Evolutionary conservation across 2,329 filamentous ascomycete genomes (phyloP), one percentile per base, ranked within the genome.

Genomic region (Atkinsonella texensis): DNA sequence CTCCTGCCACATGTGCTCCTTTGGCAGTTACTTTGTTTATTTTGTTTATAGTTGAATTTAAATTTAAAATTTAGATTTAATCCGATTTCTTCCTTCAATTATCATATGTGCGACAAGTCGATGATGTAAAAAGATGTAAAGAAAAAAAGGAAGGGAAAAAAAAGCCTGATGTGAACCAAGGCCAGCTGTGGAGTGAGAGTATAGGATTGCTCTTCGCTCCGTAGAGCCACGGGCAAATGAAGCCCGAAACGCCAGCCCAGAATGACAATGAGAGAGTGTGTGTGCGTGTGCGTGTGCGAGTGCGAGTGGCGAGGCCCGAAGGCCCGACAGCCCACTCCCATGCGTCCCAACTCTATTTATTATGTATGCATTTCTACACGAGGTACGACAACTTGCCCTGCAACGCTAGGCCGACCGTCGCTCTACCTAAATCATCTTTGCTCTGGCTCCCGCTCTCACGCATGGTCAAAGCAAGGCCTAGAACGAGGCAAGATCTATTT

Each of bases 231-330:
- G 48, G 51, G 45, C 51, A 44, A 49, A 43, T 41, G 42, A 49
- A 39, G 51, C 47, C 51, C 47, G 51, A 43, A 42, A 46, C 51
- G 23, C 35, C 46, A 46, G 20, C 42, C 12, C 51, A 46, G 51
- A 52, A 52, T 46, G 11, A 46, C 46, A 49, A 46, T 46, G 20
- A 23, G 20, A 23, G 20, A 23, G n/a, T n/a, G n/a, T n/a, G n/a
- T n/a, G n/a, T n/a, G n/a, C n/a, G n/a, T n/a, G n/a, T n/a, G n/a
- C n/a, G n/a, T n/a, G n/a, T n/a, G n/a, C n/a, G n/a, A n/a, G n/a
- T 28, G 31, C 28, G 35, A 23, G 46, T 49, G 46, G 46, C 46
- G 42, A 49, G 46, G 46, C 47, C 42, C 17, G 51, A 39, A 49
- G 46, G 46, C 47, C 42, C 17, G 51, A 39, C 46, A 48, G 47